Percentiles rank a stretch among this genome's conserved stretches.
phyloP scores from a whole-genome alignment of 495 filamentous ascomycete genomes.

The Bryoglossum gracile region DNA sequence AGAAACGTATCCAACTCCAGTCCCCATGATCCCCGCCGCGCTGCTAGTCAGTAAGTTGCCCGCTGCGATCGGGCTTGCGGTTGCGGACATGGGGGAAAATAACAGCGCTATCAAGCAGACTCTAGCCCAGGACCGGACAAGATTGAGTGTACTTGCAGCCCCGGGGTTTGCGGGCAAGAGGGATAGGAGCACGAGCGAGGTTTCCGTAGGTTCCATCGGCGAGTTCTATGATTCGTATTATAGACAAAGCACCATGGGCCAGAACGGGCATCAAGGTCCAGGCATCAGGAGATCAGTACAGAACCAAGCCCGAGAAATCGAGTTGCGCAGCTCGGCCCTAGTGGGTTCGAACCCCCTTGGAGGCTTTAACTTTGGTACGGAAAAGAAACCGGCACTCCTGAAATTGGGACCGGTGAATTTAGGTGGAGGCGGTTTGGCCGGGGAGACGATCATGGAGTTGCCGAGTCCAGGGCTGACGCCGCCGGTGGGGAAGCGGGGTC shows the following conservation, averaged over 20 bases:
- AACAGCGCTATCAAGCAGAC: no score
- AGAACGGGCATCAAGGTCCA: background rate
- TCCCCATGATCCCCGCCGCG: background rate
- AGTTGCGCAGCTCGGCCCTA: background rate
- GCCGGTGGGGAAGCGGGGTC: background rate
- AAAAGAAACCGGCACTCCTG: slow-evolving; percentile 4
- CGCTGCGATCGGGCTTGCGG: no score
- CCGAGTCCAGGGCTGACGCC: slow-evolving; percentile 20
- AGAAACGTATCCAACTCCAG: no score
- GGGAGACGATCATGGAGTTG: slow-evolving; percentile 14
- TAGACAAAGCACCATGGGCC: slow-evolving; percentile 3
- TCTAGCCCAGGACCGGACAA: background rate
- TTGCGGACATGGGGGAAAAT: no score
- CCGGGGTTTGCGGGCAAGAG: background rate
- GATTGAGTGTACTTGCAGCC: background rate
- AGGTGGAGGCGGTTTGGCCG: slow-evolving; percentile 1
- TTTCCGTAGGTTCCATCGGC: slow-evolving; percentile 9
- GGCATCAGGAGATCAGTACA: background rate
- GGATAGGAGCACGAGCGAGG: slow-evolving; percentile 8
- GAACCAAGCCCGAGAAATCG: background rate
- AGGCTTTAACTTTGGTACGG: background rate
- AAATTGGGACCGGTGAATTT: slow-evolving; percentile 1
- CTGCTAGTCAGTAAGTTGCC: no score
- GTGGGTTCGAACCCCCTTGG: background rate
- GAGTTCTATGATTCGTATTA: slow-evolving; percentile 23